These are phyloP conservation scores for Kernera saxatilis DNA, from an alignment of 345 rosid species.

Conservation along the genomic window DNA sequence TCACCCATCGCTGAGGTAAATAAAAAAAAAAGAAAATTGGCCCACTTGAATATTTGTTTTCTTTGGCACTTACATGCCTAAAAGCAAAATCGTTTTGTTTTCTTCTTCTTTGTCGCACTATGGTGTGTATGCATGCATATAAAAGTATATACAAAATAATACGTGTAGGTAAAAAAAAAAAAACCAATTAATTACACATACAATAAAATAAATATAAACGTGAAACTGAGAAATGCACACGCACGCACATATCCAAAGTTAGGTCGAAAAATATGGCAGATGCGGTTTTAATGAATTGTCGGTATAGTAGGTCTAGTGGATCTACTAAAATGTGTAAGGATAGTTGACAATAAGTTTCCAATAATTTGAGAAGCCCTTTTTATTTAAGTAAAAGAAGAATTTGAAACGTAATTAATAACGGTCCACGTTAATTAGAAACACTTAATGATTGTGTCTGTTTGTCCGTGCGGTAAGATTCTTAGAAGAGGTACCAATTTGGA, in stretches of 20 bases:
- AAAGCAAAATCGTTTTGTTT: constrained; percentile 22
- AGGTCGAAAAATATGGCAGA: constrained; percentile 5
- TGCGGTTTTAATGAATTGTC: constrained; percentile 7
- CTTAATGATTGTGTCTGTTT: not conserved
- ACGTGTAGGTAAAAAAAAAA: not conserved
- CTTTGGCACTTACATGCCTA: constrained; percentile 5
- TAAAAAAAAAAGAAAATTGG: not conserved
- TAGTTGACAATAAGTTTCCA: not conserved
- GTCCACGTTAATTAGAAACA: not conserved
- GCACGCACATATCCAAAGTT: too few species aligned
- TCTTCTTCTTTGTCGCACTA: constrained; percentile 22
- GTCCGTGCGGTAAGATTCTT: constrained; percentile 15
- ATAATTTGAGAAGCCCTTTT: not conserved
- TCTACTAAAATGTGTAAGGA: not conserved
- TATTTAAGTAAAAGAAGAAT: not conserved
- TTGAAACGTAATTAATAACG: not conserved
- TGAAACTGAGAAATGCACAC: constrained; percentile 26
- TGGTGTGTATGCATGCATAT: constrained; percentile 17
- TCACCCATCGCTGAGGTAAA: constrained; percentile 13
- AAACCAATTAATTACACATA: not conserved
- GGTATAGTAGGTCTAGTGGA: constrained; percentile 6
- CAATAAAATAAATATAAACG: not conserved
- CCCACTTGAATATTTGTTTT: constrained; percentile 7
- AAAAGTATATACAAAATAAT: not conserved
- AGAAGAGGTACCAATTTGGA: constrained; percentile 10